These are phyloP conservation scores for Megacollybia marginata DNA, from an alignment of 768 basidiomycete genomes.

Conservation along the genomic window DNA sequence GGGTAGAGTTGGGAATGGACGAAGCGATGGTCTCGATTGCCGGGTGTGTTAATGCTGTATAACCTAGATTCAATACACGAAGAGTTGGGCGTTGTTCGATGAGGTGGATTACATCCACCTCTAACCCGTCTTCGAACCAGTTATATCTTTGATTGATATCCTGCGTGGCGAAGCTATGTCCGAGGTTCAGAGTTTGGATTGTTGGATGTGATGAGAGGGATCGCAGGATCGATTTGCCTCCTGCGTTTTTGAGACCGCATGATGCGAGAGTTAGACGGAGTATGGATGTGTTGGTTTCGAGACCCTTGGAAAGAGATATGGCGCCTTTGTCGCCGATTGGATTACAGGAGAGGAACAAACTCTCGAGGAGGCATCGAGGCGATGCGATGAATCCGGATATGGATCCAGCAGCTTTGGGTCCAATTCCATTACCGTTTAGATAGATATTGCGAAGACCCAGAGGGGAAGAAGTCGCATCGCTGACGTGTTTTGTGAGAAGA, in stretches of 20 bases:
- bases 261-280: constrained; percentile 7
- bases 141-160: constrained; percentile 7
- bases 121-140: constrained; percentile 2
- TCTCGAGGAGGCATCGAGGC: constrained; percentile 6
- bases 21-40: constrained; percentile 3
- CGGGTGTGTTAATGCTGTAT: constrained; percentile 2
- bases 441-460: constrained; percentile 8
- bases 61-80: constrained; percentile 7
- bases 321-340: constrained; percentile 11
- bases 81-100: constrained; percentile 5
- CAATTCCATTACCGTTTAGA: constrained; percentile 8
- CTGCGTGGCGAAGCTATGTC: constrained; percentile 4
- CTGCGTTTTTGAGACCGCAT: constrained; percentile 5
- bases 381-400: constrained; percentile 7
- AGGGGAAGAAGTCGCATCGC: neutral
- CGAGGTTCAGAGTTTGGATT: constrained; percentile 4
- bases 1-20: constrained; percentile 3
- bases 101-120: constrained; percentile 1
- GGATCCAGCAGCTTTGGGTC: constrained; percentile 4
- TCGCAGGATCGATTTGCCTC: constrained; percentile 2
- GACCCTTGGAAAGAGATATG: constrained; percentile 3
- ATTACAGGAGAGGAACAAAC: constrained; percentile 7
- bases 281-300: constrained; percentile 4
- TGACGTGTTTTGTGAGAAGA: constrained; percentile 3
- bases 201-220: constrained; percentile 7